Base-by-base conservation (phyloP, 1,284 basidiomycete genomes). In the Trametes pubescens region DNA sequence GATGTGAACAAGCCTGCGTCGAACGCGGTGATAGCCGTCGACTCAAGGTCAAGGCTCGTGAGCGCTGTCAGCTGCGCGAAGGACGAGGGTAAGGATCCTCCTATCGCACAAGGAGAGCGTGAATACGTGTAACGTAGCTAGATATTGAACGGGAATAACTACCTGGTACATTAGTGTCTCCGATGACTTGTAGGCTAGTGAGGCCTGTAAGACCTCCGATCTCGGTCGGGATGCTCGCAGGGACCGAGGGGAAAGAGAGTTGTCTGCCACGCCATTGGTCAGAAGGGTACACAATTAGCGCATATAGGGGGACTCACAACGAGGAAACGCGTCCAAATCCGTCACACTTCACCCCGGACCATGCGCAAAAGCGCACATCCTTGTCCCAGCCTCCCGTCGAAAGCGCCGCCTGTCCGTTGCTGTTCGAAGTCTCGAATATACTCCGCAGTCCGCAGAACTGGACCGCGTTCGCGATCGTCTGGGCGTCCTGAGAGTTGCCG, bases 371-470 rank as follows among this genome's bases (percentile, higher is more conserved):
- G 38, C 77, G 75, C 29, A 79, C 71, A 58, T 85, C 80, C 65
- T 81, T 77, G 51, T 79, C 77, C 84, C 84, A 86, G 1, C 80
- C 80, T 4, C 78, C 79, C n/a, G 77, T 79, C 40, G 78, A 75
- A 14, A 85, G 73, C 1, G 71, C 75, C 2, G 71, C 68, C 69
- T 80, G 80, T 1, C 79, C 84, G 51, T 75, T 72, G 22, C 75
- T 69, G 24, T 79, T 74, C 8, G 83, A 75, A 4, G 77, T 78
- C 59, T 82, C 81, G 65, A 83, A 82, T 58, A 88, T 69, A 11
- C 83, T 78, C 26, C 82, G 79, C 35, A 86, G 76, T 10, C 82
- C 78, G 62, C 84, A 86, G 67, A 86, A 86, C 66, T 86, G 84
- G 0, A 82, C 65, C 1, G 79, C 78, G 44, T 77, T 78, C 49